Conservation (phyloP, 2,329 filamentous ascomycete species). For the Nakataea oryzae region DNA sequence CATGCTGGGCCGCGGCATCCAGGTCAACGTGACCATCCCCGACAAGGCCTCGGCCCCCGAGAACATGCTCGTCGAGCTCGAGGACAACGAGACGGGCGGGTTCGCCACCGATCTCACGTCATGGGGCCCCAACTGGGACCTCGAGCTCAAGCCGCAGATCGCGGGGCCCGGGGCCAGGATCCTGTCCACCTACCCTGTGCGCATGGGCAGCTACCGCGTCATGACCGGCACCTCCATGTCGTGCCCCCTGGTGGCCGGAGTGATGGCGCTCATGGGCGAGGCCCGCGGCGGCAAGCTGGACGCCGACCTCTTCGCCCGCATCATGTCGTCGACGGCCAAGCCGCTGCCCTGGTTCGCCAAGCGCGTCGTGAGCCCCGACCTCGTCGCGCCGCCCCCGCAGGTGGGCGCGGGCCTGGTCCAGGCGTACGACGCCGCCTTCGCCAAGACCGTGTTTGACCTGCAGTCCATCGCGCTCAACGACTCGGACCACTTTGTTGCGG, state of each 20-base stretch:
- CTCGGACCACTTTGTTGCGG: constrained; percentile 40
- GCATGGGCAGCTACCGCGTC: background rate
- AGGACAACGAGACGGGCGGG: background rate
- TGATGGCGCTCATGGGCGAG: background rate
- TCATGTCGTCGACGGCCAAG: background rate
- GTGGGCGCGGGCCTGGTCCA: constrained; percentile 31
- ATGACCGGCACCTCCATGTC: constrained; percentile 3
- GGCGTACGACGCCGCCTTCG: constrained; percentile 27
- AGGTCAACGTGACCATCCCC: constrained; percentile 15
- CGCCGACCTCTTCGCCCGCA: background rate
- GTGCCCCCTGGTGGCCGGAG: background rate
- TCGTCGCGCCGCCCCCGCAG: constrained; percentile 22
- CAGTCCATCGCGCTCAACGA: constrained; percentile 36
- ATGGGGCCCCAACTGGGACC: constrained; percentile 1
- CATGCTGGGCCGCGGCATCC: constrained; percentile 20
- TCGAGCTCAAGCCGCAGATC: constrained; percentile 8
- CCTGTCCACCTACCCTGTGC: background rate
- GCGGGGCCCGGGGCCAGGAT: background rate
- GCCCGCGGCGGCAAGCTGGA: constrained; percentile 2
- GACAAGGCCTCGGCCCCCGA: constrained; percentile 16
- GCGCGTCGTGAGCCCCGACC: background rate
- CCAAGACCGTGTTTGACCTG: constrained; percentile 23
- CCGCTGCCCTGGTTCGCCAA: background rate
- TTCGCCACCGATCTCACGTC: background rate
- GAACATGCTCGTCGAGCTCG: constrained; percentile 13